These are phyloP conservation scores for Adenanthera pavonina DNA, from an alignment of 306 rosid species.

Conservation along the genomic window DNA sequence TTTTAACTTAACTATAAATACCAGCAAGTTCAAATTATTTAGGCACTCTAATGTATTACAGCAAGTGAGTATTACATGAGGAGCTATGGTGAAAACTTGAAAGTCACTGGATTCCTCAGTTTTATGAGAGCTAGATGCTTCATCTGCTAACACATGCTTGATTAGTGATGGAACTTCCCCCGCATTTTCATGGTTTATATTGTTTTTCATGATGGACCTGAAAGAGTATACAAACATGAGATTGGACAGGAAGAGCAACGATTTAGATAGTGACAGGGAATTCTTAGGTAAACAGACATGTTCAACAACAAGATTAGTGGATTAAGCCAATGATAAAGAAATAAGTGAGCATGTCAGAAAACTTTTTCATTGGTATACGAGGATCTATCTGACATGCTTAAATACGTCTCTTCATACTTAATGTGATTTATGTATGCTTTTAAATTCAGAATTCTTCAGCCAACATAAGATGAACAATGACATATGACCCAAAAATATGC, in stretches of 20 bases:
- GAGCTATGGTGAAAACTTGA: neutral
- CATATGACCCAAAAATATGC: constrained; percentile 11
- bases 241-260: too few relatives aligned
- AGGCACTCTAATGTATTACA: neutral
- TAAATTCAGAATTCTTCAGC: too few relatives aligned
- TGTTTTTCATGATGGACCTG: constrained; percentile 59
- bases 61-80: neutral
- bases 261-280: too few relatives aligned
- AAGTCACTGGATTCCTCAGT: neutral
- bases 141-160: constrained; percentile 54
- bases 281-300: too few relatives aligned
- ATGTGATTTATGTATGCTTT: too few relatives aligned
- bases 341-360: too few relatives aligned
- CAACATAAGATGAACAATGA: too few relatives aligned
- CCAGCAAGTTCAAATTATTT: neutral
- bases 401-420: too few relatives aligned
- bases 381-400: too few relatives aligned
- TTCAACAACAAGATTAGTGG: too few relatives aligned
- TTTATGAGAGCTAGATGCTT: constrained; percentile 61
- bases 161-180: constrained; percentile 64
- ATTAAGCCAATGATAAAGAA: too few relatives aligned
- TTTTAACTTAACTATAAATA: neutral
- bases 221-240: neutral
- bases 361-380: too few relatives aligned
- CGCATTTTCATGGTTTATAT: constrained; percentile 23